Base-by-base conservation (phyloP, 2,329 filamentous ascomycete species). In the Dactylellina leptospora region DNA sequence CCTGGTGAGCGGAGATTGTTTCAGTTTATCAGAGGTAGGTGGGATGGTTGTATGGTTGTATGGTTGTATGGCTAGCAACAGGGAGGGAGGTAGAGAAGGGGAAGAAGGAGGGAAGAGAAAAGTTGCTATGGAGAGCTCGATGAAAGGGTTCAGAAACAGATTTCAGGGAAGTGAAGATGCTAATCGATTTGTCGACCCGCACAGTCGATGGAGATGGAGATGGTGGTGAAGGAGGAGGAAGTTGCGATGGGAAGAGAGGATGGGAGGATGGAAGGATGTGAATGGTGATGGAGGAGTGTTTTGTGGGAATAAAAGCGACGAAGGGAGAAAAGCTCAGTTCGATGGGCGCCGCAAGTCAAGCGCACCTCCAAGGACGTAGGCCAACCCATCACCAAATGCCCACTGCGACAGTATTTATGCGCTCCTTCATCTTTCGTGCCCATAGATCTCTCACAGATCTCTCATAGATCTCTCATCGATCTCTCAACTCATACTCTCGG, bases 91-190 rank as follows among this genome's bases (percentile, higher is more conserved):
- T 22, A 16, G 47, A 50, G 13, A 20, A 36, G n/a, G 11, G 28
- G 9, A 16, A 53, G 48, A 22, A 18, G 28, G 16, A 48, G 44
- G 13, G 20, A 10, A 55, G 22, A 42, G 30, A 33, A 2, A 44
- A 13, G 47, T 42, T 51, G 45, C 28, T 27, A 44, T 16, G 44
- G 30, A 18, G 45, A 50, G 22, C 36, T 36, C 33, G 51, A 44
- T 22, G 54, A 20, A 47, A 30, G n/a, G 9, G 18, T 28, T 23
- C n/a, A 45, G 27, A 23, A 25, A 30, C 22, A 50, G 44, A 59
- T 40, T 48, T 48, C 16, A 6, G 38, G 8, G 25, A 11, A 28
- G n/a, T 25, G 33, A 9, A 22, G 6, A 36, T 30, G 27, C 47
- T 51, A 33, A 51, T 58, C 9, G 42, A 25, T 10, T 42, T 18